Base-by-base conservation (phyloP, 2,329 filamentous ascomycete genomes). In the Clarireedia homoeocarpa region DNA sequence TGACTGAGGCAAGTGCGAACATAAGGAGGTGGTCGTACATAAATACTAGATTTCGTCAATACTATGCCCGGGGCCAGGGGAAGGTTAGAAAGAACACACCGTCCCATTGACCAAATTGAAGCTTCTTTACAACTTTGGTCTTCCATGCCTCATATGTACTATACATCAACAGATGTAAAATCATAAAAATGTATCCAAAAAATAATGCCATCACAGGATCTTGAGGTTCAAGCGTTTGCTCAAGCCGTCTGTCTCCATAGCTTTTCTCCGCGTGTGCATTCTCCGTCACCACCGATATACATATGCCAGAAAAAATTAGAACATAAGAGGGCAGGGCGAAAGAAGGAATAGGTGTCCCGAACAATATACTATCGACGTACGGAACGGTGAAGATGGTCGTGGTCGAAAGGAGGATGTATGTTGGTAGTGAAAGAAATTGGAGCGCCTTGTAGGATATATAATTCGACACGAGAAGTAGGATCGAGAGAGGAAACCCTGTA, bases 121-220 rank as follows among this genome's bases (percentile, higher is more conserved):
- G 40, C 34, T 47, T 46, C 9, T 27, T 27, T 40, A 38, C 53
- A 38, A 51, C 23, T 40, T 40, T 51, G 17, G 27, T 46, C 53
- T 52, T 56, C 53, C 48, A 52, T 20, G 48, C 53, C 39, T 52
- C 48, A 24, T 56, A 56, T 23, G 30, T 44, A 36, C 53, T 56
- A 46, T 52, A 38, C 38, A 56, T 34, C 48, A 38, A 15, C 7
- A 56, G 30, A 30, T 51, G 48, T 30, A 45, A 20, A 5, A 40
- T 14, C 53, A 56, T 52, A 17, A 51, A 40, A n/a, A 56, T 20
- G 14, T 56, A 56, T 51, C 53, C 53, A 56, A 56, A n/a, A 51
- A 51, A 56, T 17, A 56, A 46, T 36, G 36, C 52, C 48, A 47
- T 14, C 6, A 56, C 53, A 6, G 53, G 53, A 12, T 56, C 53